Evolutionary conservation across 345 rosid genomes (phyloP), one percentile per base, ranked within the genome.

Genomic region (Rhodamnia argentea): DNA sequence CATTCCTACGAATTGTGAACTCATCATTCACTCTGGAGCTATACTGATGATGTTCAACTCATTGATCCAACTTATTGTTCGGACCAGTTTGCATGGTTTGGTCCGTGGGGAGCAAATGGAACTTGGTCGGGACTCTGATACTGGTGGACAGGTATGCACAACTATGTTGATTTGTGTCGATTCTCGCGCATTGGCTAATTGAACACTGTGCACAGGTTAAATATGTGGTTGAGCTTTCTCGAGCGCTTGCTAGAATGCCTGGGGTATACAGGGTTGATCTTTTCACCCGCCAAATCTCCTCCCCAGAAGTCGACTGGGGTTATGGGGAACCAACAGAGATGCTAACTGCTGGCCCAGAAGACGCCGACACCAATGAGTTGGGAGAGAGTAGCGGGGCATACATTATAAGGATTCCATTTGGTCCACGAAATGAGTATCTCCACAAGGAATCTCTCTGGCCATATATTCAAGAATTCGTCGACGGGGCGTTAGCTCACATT

Each of bases 321-420:
- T 97, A 97, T 47, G 99, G 98, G 14, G 99, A 97, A 87, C 99
- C 99, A n/a, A 91, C 98, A 1, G 99, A 97, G 89, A 97, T 97
- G 99, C 92, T 96, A 86, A 91, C 97, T 6, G 50, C 92, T 11
- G 94, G 93, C 26, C 74, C 89, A 9, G 99, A 96, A 83, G 94
- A 96, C 88, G 92, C 87, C 2, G 95, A 94, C 74, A 92, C 92
- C 7, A 88, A 87, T 60, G 97, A 92, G 60, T 91, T 92, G 40
- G 99, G 99, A 50, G 99, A 96, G 89, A 97, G 99, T 87, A 94
- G 98, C 55, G 99, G 99, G 60, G 98, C 99, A 20, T 97, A 97
- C 83, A 94, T 97, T 55, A 91, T 97, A 53, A 91, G 99, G 87
- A 96, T 97, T 82, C 99, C 99, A 18, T 97, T 96, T 82, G 99